Percentiles rank a stretch among this genome's conserved stretches.
Evolutionary conservation across 768 basidiomycete species (phyloP).

Genomic region (Pisolithus sp.): DNA sequence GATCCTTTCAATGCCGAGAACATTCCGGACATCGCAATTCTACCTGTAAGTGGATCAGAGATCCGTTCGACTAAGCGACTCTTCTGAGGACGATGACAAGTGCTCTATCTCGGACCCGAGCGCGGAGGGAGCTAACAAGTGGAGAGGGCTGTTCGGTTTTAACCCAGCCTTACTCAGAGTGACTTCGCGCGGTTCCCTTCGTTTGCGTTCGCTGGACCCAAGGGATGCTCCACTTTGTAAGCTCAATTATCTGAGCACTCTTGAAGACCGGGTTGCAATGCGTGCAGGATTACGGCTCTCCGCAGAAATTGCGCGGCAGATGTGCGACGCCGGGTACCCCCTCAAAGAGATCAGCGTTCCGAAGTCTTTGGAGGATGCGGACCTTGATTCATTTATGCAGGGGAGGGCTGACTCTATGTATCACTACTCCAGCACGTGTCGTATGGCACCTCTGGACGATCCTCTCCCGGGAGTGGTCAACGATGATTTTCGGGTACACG

Average conservation of each 20-base stretch:
- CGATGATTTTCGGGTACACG: slow-evolving; percentile 40
- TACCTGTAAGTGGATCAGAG: slow-evolving; percentile 15
- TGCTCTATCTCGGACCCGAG: slow-evolving; percentile 9
- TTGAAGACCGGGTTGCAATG: slow-evolving; percentile 9
- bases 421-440: slow-evolving; percentile 33
- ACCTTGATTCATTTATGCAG: not conserved
- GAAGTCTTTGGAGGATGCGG: not conserved
- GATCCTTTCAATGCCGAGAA: slow-evolving; percentile 18
- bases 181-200: slow-evolving; percentile 13
- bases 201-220: slow-evolving; percentile 15
- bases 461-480: slow-evolving; percentile 39
- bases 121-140: not conserved
- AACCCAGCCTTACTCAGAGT: slow-evolving; percentile 20
- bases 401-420: slow-evolving; percentile 20
- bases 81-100: slow-evolving; percentile 10
- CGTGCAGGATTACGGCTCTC: slow-evolving; percentile 13
- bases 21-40: slow-evolving; percentile 37
- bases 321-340: slow-evolving; percentile 20
- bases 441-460: slow-evolving; percentile 26
- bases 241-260: slow-evolving; percentile 1
- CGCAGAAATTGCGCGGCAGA: slow-evolving; percentile 12
- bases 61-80: slow-evolving; percentile 1
- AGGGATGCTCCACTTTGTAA: slow-evolving; percentile 12
- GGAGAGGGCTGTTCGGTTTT: slow-evolving; percentile 22
- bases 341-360: not conserved